Evolutionary conservation across 805 yeast genomes (phyloP).

Genomic region (Kazachstania psychrophila): DNA sequence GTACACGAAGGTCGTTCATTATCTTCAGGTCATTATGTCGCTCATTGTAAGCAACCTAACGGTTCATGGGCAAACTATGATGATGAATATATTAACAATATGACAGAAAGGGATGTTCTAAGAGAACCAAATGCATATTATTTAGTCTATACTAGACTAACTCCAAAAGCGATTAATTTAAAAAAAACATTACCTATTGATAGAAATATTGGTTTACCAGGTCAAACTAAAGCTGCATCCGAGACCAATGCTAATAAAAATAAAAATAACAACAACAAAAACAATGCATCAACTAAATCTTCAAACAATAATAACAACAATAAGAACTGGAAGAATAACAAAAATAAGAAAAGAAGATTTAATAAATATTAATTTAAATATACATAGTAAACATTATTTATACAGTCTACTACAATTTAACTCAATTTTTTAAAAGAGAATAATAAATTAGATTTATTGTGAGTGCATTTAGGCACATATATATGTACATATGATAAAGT

Average conservation of each 20-base stretch:
- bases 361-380: slow-evolving; percentile 20
- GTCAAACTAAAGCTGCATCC: neutral
- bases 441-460: too few species aligned
- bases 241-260: neutral
- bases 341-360: slow-evolving; percentile 24
- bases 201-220: slow-evolving; percentile 14
- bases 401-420: too few species aligned
- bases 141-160: slow-evolving; percentile 69
- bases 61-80: slow-evolving; percentile 91
- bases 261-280: neutral
- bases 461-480: too few species aligned
- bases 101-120: slow-evolving; percentile 63
- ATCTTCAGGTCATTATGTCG: slow-evolving; percentile 86
- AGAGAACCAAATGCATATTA: slow-evolving; percentile 87
- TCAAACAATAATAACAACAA: neutral
- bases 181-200: slow-evolving; percentile 6
- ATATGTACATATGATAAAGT: too few species aligned
- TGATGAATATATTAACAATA: slow-evolving; percentile 75
- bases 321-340: slow-evolving; percentile 12
- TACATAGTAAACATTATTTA: too few species aligned
- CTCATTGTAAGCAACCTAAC: slow-evolving; percentile 86
- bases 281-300: neutral
- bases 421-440: too few species aligned
- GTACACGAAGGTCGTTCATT: slow-evolving; percentile 93
- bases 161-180: slow-evolving; percentile 39